Evolutionary conservation across 2,329 filamentous ascomycete genomes (phyloP).

Genomic region (Pestalotiopsis sp.): DNA sequence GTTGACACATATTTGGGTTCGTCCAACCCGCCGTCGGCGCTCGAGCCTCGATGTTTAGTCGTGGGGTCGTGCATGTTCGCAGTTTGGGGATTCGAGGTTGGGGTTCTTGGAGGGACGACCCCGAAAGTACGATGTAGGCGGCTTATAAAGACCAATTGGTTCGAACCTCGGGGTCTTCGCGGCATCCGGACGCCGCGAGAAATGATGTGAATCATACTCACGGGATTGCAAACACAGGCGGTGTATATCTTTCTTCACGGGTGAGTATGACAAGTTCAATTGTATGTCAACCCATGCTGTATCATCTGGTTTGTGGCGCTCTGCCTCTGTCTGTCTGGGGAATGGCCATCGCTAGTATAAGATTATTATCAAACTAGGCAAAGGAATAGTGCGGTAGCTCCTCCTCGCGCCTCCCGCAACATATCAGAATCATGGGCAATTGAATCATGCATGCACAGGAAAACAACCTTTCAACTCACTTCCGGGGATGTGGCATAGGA

Average conservation of each 20-base stretch:
- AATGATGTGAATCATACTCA: background rate
- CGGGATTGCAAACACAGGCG: background rate
- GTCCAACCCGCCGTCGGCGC: background rate
- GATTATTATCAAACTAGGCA: background rate
- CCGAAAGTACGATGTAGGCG: background rate
- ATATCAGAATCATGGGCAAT: background rate
- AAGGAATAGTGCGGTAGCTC: background rate
- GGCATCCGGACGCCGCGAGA: no score
- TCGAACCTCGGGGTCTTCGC: background rate
- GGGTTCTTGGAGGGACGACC: background rate
- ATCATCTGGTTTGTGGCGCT: background rate
- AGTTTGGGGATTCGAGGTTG: background rate
- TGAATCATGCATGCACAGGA: background rate
- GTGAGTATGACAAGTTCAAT: background rate
- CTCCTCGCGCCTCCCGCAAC: background rate
- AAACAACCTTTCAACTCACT: background rate
- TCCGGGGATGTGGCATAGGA: background rate
- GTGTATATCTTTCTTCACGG: background rate
- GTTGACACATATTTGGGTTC: background rate
- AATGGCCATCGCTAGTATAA: background rate
- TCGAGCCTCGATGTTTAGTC: background rate
- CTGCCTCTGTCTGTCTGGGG: background rate
- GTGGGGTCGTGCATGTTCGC: background rate
- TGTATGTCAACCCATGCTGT: background rate
- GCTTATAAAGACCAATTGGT: background rate